Evolutionary conservation across 1,139 yeast species (phyloP), one percentile per base, ranked within the genome.

Genomic region (Spencermartinsiella ligniputridi): DNA sequence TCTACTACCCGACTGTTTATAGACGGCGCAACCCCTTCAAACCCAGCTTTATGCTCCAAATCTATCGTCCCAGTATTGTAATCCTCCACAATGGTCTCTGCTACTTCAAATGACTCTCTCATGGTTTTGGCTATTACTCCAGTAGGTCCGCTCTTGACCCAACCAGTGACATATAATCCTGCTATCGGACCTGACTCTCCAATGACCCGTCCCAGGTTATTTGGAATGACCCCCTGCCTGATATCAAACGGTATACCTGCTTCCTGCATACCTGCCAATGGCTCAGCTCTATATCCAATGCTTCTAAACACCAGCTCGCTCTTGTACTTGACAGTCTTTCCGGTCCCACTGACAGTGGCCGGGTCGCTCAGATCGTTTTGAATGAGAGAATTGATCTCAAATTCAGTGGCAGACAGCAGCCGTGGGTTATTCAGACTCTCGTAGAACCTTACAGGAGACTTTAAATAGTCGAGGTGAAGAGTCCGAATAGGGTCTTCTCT

Each of bases 101-200:
- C 92, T 0, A 89, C 85, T 29, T 79, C 79, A 56, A 82, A 84
- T 0, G 95, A 76, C 49, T 87, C 94, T 73, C 83, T 75, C 86
- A 92, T 87, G 0, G 98, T 88, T 13, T 85, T 76, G 12, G 96
- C 95, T 52, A 92, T 92, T 3, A 89, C 95, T 1, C 99, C 99
- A 30, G 78, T 75, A 6, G 96, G 88, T 0, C 96, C 96, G 45
- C 76, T 82, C 49, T 84, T 80, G 44, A 90, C 83, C 99, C 99
- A 92, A 0, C 99, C 99, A 3, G 92, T 72, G 1, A 87, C 81
- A 57, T 89, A 92, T 53, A 87, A 68, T 0, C 90, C 86, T 1
- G 72, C 69, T 1, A 61, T 53, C n/a, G 58, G 48, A 1, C 63
- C 63, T 2, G 58, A 52, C 0, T 48, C 46, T 13, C 67, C 61